These are phyloP conservation scores for Achaetomiella virescens DNA, from an alignment of 495 filamentous ascomycete genomes.

Conservation along the genomic window DNA sequence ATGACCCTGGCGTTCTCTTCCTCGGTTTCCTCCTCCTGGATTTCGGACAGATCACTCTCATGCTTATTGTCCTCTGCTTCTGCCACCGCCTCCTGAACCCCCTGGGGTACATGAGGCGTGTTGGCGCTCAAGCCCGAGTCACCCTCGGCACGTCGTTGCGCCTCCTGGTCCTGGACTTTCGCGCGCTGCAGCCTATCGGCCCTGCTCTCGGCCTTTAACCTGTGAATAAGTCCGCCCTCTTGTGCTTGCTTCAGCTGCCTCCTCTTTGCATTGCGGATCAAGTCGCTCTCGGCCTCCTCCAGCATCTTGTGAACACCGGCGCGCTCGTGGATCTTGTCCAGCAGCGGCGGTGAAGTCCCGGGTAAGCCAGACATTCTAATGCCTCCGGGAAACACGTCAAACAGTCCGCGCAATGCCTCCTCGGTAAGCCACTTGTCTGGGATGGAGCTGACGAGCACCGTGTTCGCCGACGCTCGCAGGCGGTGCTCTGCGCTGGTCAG, in stretches of 20 bases:
- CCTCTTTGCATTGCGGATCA: conserved; percentile 74
- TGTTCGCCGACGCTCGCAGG: conserved; percentile 90
- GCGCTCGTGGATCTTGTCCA: conserved; percentile 77
- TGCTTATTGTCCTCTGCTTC: conserved; percentile 31
- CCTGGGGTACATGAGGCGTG: conserved; percentile 72
- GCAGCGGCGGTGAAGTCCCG: conserved; percentile 81
- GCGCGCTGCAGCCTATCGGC: conserved; percentile 43
- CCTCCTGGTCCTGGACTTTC: conserved; percentile 49
- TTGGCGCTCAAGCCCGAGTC: conserved; percentile 67
- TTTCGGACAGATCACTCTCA: conserved; percentile 20
- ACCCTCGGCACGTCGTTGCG: conserved; percentile 55
- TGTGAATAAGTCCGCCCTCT: conserved; percentile 47
- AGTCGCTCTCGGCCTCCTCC: conserved; percentile 76
- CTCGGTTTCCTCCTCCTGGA: conserved; percentile 25
- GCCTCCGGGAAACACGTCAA: conserved; percentile 94
- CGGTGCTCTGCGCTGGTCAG: conserved; percentile 94
- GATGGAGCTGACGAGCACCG: conserved; percentile 85
- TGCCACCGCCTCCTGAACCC: conserved; percentile 58
- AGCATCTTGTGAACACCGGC: conserved; percentile 64
- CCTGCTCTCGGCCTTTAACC: conserved; percentile 41
- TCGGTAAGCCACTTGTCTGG: conserved; percentile 81
- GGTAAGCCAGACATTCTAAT: conserved; percentile 94
- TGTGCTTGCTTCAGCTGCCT: conserved; percentile 66
- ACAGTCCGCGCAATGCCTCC: conserved; percentile 74
- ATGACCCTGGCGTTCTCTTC: conserved; percentile 18